Base-by-base conservation (phyloP, 192 early-diverging fungal genomes). In the Coemansia sp. region DNA sequence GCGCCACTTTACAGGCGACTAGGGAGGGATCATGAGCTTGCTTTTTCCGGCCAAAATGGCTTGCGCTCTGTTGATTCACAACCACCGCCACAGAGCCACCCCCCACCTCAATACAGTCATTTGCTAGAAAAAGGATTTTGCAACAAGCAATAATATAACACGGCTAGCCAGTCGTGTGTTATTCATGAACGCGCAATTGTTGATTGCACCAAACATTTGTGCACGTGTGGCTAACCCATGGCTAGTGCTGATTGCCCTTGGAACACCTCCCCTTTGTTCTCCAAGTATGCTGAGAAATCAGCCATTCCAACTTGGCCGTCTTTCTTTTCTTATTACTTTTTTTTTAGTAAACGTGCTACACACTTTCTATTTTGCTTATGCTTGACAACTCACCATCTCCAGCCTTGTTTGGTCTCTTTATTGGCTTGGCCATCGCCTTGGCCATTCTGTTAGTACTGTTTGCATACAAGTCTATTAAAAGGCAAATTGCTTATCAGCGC, bases 361-460 rank as follows among this genome's bases (percentile, higher is more conserved):
- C 29, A 32, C 29, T 2, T 43, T 19, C 8, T 43, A 21, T 48
- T 29, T 18, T 12, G 12, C 12, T 10, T 27, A n/a, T 17, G 15
- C 24, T 48, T 29, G 1, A 9, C 14, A 29, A 12, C 26, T 14
- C 44, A 12, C 44, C 6, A 6, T 15, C 14, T 12, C 27, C 44
- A 14, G 24, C 44, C 44, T 26, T 57, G 55, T 40, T 57, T 40
- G 55, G 55, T 0, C 18, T 57, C 8, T 57, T 57, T 8, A 22
- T 57, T 26, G 55, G 55, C 4, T 15, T 57, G 21, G 15, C 55
- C 5, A 24, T 57, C 21, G 32, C 36, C 0, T 4, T 39, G 22
- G 21, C 35, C 36, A 39, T 39, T 21, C 19, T 57, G 34, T 1
- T 18, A n/a, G 8, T 22, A 11, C 17, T 38, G 36, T 39, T 27